phyloP scores from a whole-genome alignment of 192 early-diverging fungal species.

The Coemansia sp. region DNA sequence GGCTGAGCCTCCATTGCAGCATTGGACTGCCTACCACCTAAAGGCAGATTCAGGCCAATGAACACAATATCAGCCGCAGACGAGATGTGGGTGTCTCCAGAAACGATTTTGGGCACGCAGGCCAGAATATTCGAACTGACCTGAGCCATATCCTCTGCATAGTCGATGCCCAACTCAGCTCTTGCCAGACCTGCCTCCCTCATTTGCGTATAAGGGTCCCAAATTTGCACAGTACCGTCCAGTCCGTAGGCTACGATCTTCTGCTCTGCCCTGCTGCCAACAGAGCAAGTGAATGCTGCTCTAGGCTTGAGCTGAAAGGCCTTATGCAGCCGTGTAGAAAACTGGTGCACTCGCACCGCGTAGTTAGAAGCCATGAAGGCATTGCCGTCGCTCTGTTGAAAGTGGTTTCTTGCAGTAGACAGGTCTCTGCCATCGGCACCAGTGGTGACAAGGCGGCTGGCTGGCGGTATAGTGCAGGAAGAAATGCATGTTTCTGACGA shows the following conservation, averaged over 20 bases:
- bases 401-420: neutral
- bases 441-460: neutral
- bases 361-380: neutral
- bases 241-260: conserved; percentile 29
- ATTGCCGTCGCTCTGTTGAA: neutral
- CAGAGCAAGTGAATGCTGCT: conserved; percentile 22
- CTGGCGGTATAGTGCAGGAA: neutral
- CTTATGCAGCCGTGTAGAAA: conserved; percentile 6
- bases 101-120: neutral
- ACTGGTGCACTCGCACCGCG: conserved; percentile 20
- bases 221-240: conserved; percentile 37
- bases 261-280: conserved; percentile 11
- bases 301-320: conserved; percentile 41
- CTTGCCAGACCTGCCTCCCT: neutral
- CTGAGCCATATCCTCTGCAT: conserved; percentile 25
- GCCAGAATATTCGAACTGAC: conserved; percentile 1
- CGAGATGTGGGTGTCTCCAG: neutral
- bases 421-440: neutral
- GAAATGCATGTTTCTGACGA: neutral
- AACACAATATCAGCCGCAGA: neutral
- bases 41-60: neutral
- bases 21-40: neutral
- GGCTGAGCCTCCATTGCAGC: neutral
- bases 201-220: conserved; percentile 17
- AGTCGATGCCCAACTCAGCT: conserved; percentile 13